A percentile compares a stretch with the other conserved stretches of the same genome.
phyloP scores from a whole-genome alignment of 306 rosid genomes.

The Castanospermum australe region DNA sequence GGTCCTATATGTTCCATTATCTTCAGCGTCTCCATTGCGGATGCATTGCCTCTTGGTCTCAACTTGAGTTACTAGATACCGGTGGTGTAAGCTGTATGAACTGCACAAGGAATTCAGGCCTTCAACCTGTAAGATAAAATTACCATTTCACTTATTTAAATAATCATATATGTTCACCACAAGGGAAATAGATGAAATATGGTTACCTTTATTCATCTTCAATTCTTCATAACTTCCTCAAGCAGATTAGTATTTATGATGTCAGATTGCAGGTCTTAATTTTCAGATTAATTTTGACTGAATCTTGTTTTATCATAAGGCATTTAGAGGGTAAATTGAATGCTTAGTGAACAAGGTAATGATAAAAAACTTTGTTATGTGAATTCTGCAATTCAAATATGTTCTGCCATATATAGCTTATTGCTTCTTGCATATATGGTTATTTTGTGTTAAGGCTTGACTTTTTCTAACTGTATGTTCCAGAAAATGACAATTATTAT shows the following conservation, averaged over 20 bases:
- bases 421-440: constrained; percentile 11
- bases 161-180: not conserved
- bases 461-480: constrained; percentile 7
- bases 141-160: constrained; percentile 10
- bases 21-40: constrained; percentile 94
- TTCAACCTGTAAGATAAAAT: constrained; percentile 56
- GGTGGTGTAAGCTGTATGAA: constrained; percentile 82
- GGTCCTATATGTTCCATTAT: constrained; percentile 22
- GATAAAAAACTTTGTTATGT: not conserved
- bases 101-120: constrained; percentile 57
- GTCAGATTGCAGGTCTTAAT: constrained; percentile 9
- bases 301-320: not conserved
- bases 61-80: constrained; percentile 75
- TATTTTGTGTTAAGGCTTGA: not conserved
- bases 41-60: constrained; percentile 70
- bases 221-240: constrained; percentile 5
- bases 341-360: not conserved
- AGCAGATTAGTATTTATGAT: not conserved
- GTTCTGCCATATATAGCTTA: not conserved
- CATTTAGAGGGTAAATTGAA: constrained; percentile 22
- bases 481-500: constrained; percentile 34
- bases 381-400: not conserved
- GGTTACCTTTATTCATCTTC: constrained; percentile 1
- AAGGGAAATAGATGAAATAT: not conserved
- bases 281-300: constrained; percentile 4